These are phyloP conservation scores for Nakaseomyces uthaithaninus DNA, from an alignment of 1,139 yeast species.

Conservation along the genomic window DNA sequence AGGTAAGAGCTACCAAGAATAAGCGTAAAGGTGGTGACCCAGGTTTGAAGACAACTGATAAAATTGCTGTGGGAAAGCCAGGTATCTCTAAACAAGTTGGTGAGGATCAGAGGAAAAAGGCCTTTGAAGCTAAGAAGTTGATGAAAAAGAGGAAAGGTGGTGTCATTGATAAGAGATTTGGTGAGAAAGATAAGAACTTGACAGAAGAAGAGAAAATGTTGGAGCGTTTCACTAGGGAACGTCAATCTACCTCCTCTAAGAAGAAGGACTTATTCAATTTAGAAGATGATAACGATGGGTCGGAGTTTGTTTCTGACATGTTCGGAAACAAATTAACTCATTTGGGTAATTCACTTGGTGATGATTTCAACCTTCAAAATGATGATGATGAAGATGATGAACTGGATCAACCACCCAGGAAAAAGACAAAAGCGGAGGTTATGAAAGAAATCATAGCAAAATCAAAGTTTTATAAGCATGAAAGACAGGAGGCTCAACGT, in stretches of 20 bases:
- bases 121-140: conserved; percentile 56
- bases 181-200: conserved; percentile 67
- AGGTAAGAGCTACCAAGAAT: conserved; percentile 58
- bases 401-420: conserved; percentile 42
- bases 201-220: conserved; percentile 89
- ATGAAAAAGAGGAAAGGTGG: conserved; percentile 70
- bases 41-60: conserved; percentile 37
- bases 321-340: conserved; percentile 59
- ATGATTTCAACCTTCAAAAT: conserved; percentile 38
- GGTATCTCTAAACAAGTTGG: conserved; percentile 70
- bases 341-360: conserved; percentile 60
- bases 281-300: conserved; percentile 59
- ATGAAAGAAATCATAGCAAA: conserved; percentile 96
- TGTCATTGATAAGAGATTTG: conserved; percentile 79
- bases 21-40: conserved; percentile 48
- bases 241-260: conserved; percentile 44
- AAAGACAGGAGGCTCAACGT: conserved; percentile 73
- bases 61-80: conserved; percentile 62
- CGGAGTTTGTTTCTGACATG: conserved; percentile 34
- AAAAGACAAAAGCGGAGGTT: conserved; percentile 86
- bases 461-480: conserved; percentile 80
- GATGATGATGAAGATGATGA: conserved; percentile 34
- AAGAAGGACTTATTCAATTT: conserved; percentile 57
- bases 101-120: conserved; percentile 62
- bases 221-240: conserved; percentile 85